phyloP scores from a whole-genome alignment of 805 yeast genomes.

The Pichia insulana region DNA sequence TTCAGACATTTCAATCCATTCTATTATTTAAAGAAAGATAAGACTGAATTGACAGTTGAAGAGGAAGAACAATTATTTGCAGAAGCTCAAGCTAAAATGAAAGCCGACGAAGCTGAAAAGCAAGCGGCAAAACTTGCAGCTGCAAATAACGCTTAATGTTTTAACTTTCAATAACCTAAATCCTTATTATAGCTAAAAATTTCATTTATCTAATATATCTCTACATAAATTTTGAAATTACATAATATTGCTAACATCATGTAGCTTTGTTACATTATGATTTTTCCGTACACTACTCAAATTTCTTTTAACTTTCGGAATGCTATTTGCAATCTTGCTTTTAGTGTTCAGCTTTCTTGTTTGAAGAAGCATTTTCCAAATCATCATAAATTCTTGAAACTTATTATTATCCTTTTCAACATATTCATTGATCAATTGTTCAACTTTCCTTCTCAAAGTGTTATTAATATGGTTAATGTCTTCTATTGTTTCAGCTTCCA shows the following conservation, averaged over 20 bases:
- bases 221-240: neutral
- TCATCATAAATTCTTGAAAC: conserved; percentile 2
- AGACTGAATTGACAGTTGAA: conserved; percentile 42
- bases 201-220: neutral
- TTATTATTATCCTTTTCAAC: conserved; percentile 7
- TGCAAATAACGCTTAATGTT: too few species aligned
- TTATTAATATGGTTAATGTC: neutral
- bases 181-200: too few species aligned
- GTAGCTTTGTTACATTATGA: neutral
- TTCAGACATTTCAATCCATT: conserved; percentile 58
- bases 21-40: conserved; percentile 62
- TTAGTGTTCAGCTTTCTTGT: neutral
- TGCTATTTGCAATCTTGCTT: too few species aligned
- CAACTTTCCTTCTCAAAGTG: neutral
- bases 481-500: neutral
- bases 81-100: conserved; percentile 26
- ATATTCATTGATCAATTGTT: neutral
- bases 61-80: conserved; percentile 46
- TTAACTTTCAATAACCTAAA: too few species aligned
- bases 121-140: neutral
- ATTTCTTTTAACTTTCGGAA: neutral
- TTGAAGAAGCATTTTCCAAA: conserved; percentile 3
- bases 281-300: neutral
- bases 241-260: neutral
- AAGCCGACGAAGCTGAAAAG: neutral